A percentile compares a stretch with the other conserved stretches of the same genome.
Evolutionary conservation across 1,284 basidiomycete genomes (phyloP).

Genomic region (Rhodotorula sp.): DNA sequence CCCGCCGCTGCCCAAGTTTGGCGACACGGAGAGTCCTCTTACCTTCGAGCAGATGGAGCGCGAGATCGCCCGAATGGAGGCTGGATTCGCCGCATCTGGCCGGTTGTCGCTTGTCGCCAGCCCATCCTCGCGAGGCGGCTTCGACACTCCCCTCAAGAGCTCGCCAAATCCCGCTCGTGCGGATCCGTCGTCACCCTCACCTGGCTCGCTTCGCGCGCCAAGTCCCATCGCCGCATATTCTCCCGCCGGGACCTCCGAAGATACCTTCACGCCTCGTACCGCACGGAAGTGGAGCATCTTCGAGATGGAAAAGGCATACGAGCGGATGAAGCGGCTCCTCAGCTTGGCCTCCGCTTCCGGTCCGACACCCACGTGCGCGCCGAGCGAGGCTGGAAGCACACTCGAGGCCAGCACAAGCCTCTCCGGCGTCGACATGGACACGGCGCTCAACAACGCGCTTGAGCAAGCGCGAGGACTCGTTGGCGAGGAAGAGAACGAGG

Average conservation of each 20-base stretch:
- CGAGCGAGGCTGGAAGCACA: not conserved
- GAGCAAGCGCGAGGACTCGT: constrained; percentile 7
- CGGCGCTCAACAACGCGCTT: constrained; percentile 2
- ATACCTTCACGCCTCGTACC: constrained; percentile 29
- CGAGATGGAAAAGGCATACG: constrained; percentile 13
- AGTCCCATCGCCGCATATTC: not conserved
- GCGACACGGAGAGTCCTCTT: not conserved
- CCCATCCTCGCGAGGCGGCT: not conserved
- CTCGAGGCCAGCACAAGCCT: not conserved
- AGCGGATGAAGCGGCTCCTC: constrained; percentile 34
- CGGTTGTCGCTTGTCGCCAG: constrained; percentile 1
- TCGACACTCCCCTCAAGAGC: not conserved
- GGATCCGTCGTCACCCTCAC: not conserved
- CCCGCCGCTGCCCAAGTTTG: too few species aligned
- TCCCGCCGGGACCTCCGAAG: not conserved
- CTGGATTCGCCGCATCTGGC: constrained; percentile 15
- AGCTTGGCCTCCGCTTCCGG: constrained; percentile 3
- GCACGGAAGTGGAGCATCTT: constrained; percentile 27
- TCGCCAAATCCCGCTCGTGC: not conserved
- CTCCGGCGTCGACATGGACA: not conserved
- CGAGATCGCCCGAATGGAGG: constrained; percentile 35
- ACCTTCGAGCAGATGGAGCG: constrained; percentile 37
- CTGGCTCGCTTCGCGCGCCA: too few species aligned
- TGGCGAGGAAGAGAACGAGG: not conserved
- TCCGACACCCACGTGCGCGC: not conserved